A percentile compares a stretch with the other conserved stretches of the same genome.
Conservation (phyloP, 2,329 filamentous ascomycete genomes). For the Huntiella omanensis region DNA sequence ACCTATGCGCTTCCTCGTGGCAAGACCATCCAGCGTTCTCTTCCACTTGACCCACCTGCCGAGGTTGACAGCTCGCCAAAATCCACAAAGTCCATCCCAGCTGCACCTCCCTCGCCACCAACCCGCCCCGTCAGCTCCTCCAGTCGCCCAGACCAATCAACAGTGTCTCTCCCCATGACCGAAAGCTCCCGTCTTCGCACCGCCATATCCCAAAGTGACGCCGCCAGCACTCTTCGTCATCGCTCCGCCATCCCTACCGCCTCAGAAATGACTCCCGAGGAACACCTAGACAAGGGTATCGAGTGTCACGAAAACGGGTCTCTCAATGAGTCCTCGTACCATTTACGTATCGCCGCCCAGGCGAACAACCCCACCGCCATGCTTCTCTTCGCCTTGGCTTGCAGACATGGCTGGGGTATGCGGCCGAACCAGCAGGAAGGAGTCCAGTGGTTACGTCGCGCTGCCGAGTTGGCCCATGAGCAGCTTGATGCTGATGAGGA, state of each 20-base stretch:
- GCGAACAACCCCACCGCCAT: constrained; percentile 81
- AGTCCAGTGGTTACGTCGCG: constrained; percentile 79
- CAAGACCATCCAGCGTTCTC: constrained; percentile 53
- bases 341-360: constrained; percentile 73
- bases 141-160: constrained; percentile 15
- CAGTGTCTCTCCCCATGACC: constrained; percentile 16
- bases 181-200: constrained; percentile 25
- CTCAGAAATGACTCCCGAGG: constrained; percentile 60
- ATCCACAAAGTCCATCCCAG: constrained; percentile 16
- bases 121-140: constrained; percentile 40
- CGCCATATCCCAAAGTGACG: constrained; percentile 32
- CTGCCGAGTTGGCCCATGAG: constrained; percentile 63
- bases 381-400: constrained; percentile 88
- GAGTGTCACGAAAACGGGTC: constrained; percentile 75
- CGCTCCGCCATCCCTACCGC: constrained; percentile 33
- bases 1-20: constrained; percentile 72
- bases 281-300: constrained; percentile 81
- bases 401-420: constrained; percentile 96
- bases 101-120: constrained; percentile 39
- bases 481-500: constrained; percentile 73
- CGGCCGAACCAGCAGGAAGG: constrained; percentile 77
- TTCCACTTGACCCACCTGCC: constrained; percentile 43
- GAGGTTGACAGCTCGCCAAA: constrained; percentile 7
- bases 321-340: constrained; percentile 87
- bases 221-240: constrained; percentile 30